A percentile compares a stretch with the other conserved stretches of the same genome.
Conservation (phyloP, 2,329 filamentous ascomycete genomes). For the Cytospora leucostoma region DNA sequence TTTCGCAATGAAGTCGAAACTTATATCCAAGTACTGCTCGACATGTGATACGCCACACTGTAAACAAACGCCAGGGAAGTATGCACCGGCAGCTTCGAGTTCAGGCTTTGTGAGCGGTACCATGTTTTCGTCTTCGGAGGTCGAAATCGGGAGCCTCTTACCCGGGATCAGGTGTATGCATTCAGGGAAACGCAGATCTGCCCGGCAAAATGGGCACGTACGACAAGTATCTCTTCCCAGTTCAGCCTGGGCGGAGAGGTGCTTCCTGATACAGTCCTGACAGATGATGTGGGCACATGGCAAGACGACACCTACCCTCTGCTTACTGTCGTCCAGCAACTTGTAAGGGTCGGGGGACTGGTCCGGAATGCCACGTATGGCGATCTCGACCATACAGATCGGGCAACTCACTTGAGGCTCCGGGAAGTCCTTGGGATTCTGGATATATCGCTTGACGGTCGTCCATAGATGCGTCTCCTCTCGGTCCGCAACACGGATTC, state of each 20-base stretch:
- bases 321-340: background rate
- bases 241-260: background rate
- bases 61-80: background rate
- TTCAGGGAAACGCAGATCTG: background rate
- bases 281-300: background rate
- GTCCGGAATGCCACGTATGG: conserved; percentile 5
- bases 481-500: background rate
- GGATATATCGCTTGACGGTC: background rate
- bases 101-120: conserved; percentile 9
- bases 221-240: background rate
- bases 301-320: background rate
- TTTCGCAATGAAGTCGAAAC: background rate
- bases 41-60: fast-evolving
- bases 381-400: background rate
- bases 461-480: conserved; percentile 5
- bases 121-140: background rate
- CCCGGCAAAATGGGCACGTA: background rate
- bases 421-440: background rate
- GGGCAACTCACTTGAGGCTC: background rate
- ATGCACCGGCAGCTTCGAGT: background rate
- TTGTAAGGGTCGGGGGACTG: conserved; percentile 1
- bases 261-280: background rate
- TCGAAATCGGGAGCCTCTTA: background rate
- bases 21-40: background rate
- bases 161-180: background rate